Percentiles rank a stretch among this genome's conserved stretches.
These are phyloP conservation scores for Alternaria sp. DNA, from an alignment of 2,329 filamentous ascomycete species.

Conservation along the genomic window DNA sequence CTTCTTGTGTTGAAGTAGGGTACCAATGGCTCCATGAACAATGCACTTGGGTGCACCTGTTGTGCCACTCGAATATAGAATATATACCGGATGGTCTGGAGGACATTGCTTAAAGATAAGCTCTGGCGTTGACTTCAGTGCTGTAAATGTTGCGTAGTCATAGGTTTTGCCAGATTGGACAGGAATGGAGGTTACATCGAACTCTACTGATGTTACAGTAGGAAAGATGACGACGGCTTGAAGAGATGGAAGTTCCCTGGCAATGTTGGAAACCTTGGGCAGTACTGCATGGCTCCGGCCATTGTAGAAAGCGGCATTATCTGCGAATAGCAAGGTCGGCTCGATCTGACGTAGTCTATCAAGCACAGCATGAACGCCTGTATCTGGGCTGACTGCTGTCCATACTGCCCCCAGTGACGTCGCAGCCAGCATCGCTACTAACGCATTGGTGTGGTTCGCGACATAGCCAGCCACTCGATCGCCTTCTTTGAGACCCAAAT, in stretches of 20 bases:
- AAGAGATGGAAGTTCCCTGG: slow-evolving; percentile 70
- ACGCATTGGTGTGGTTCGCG: slow-evolving; percentile 85
- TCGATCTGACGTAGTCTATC: slow-evolving; percentile 87
- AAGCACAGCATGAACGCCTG: slow-evolving; percentile 86
- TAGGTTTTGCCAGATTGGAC: slow-evolving; percentile 46
- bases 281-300: slow-evolving; percentile 85
- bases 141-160: slow-evolving; percentile 48
- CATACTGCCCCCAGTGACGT: slow-evolving; percentile 86
- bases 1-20: slow-evolving; percentile 95
- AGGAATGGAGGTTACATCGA: slow-evolving; percentile 54
- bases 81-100: slow-evolving; percentile 89
- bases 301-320: slow-evolving; percentile 90
- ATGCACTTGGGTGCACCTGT: slow-evolving; percentile 91
- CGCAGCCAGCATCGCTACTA: slow-evolving; percentile 87
- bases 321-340: slow-evolving; percentile 82
- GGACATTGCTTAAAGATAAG: slow-evolving; percentile 76
- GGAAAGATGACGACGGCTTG: slow-evolving; percentile 77
- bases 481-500: slow-evolving; percentile 68
- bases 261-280: slow-evolving; percentile 80
- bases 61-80: slow-evolving; percentile 92
- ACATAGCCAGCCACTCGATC: slow-evolving; percentile 77
- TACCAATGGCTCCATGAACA: slow-evolving; percentile 88
- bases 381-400: slow-evolving; percentile 93
- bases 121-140: slow-evolving; percentile 51
- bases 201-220: slow-evolving; percentile 61